phyloP scores from a whole-genome alignment of 2,329 filamentous ascomycete genomes.

The Plectosphaerella plurivora region DNA sequence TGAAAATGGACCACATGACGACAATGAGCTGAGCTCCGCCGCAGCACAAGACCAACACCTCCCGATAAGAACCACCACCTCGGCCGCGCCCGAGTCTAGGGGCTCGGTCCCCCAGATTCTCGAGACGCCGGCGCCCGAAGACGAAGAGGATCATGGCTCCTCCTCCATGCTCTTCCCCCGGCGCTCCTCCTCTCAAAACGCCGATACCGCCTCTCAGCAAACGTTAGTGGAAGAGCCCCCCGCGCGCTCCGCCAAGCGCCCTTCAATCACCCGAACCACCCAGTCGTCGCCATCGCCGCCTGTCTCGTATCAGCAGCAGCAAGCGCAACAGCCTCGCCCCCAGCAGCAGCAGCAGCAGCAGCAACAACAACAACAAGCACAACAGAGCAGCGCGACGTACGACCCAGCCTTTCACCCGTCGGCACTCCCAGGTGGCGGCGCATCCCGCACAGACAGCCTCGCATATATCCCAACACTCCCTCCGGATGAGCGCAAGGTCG shows the following conservation, averaged over 20 bases:
- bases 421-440: constrained; percentile 64
- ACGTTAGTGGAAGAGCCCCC: constrained; percentile 34
- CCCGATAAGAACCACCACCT: constrained; percentile 26
- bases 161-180: constrained; percentile 1
- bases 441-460: constrained; percentile 66
- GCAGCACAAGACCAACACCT: constrained; percentile 22
- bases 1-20: constrained; percentile 28
- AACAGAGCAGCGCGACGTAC: constrained; percentile 33
- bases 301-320: constrained; percentile 8
- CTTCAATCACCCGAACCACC: constrained; percentile 25
- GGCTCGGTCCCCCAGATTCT: constrained; percentile 53
- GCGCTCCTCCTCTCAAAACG: constrained; percentile 42
- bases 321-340: constrained; percentile 8
- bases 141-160: constrained; percentile 17
- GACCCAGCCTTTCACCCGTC: constrained; percentile 64
- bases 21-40: constrained; percentile 15
- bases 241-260: constrained; percentile 39
- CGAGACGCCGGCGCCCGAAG: constrained; percentile 56
- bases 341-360: neutral
- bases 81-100: constrained; percentile 21
- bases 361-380: constrained; percentile 3
- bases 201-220: constrained; percentile 38
- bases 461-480: constrained; percentile 74
- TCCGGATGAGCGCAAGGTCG: constrained; percentile 66
- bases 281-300: constrained; percentile 10